Conservation (phyloP, 805 yeast genomes). For the Barnettozyma sucrosica region DNA sequence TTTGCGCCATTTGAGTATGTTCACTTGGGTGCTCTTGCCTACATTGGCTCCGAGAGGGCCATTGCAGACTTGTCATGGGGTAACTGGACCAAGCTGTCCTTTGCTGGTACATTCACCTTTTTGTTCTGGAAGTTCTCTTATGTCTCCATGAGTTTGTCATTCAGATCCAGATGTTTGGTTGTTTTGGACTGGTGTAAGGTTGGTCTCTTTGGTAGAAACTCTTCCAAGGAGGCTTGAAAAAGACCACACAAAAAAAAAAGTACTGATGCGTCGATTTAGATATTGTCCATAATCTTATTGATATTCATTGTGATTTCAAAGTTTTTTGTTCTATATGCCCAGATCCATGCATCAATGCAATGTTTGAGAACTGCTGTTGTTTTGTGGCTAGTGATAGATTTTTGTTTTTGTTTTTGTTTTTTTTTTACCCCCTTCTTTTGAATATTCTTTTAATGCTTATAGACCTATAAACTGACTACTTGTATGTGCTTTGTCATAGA, state of each 20-base stretch:
- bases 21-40: conserved; percentile 90
- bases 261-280: background rate
- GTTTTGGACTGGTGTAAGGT: conserved; percentile 86
- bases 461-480: background rate
- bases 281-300: background rate
- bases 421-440: background rate
- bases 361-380: too few species aligned
- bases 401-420: background rate
- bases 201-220: conserved; percentile 86
- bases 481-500: too few species aligned
- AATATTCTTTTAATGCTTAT: background rate
- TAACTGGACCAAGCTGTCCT: conserved; percentile 72
- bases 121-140: conserved; percentile 92
- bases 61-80: conserved; percentile 86
- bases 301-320: background rate
- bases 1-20: conserved; percentile 61
- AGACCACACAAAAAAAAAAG: background rate
- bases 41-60: conserved; percentile 89
- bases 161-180: conserved; percentile 82
- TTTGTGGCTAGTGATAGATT: too few species aligned
- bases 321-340: background rate
- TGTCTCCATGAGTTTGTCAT: conserved; percentile 81
- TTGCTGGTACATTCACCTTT: conserved; percentile 86
- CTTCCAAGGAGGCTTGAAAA: conserved; percentile 57
- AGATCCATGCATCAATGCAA: background rate